A percentile compares a stretch with the other conserved stretches of the same genome.
Conservation (phyloP, 352 stramenopile genomes). For the Halophytophthora batemanensis region DNA sequence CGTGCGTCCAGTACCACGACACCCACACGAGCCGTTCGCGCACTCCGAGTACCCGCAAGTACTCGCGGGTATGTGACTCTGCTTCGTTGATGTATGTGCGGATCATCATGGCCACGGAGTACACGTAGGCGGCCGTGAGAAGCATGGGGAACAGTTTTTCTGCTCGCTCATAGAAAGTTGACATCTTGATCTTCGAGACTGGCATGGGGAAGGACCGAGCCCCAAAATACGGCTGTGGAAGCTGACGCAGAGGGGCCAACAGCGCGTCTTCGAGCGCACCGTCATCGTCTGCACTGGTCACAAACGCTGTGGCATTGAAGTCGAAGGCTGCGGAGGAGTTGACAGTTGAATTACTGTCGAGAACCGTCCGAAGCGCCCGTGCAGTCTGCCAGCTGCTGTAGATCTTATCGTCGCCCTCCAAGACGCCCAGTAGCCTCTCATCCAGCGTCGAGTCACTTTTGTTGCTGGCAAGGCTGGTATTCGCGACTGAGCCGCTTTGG, state of each 20-base stretch:
- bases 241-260: constrained; percentile 27
- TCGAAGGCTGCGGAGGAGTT: constrained; percentile 9
- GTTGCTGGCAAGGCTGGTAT: not conserved
- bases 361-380: not conserved
- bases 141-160: constrained; percentile 27
- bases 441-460: constrained; percentile 11
- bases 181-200: constrained; percentile 19
- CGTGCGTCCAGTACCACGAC: constrained; percentile 46
- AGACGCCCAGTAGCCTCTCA: constrained; percentile 14
- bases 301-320: constrained; percentile 9
- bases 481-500: constrained; percentile 15
- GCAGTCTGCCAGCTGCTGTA: constrained; percentile 7
- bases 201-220: constrained; percentile 30
- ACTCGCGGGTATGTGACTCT: constrained; percentile 27
- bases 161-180: constrained; percentile 34
- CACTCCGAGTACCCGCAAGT: constrained; percentile 36
- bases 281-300: not conserved
- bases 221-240: constrained; percentile 35
- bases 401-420: constrained; percentile 23
- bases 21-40: constrained; percentile 30
- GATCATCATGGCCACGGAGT: constrained; percentile 29
- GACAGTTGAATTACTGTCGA: not conserved
- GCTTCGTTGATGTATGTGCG: constrained; percentile 28
- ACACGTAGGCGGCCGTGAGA: constrained; percentile 27
- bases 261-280: constrained; percentile 17